phyloP scores from a whole-genome alignment of 495 filamentous ascomycete genomes.

The Xylaria flabelliformis region DNA sequence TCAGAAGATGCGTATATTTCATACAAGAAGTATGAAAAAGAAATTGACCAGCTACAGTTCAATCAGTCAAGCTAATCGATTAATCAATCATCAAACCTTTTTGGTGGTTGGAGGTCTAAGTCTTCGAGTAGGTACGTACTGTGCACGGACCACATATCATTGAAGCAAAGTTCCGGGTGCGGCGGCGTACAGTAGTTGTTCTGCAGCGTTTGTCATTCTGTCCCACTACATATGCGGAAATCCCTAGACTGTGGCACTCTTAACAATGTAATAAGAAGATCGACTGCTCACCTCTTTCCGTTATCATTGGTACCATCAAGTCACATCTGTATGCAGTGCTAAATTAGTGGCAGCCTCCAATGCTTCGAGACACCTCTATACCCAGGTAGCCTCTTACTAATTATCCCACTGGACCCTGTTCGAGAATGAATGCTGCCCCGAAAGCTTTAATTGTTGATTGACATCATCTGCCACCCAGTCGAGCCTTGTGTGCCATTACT shows the following conservation, averaged over 20 bases:
- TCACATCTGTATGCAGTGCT: slow-evolving; percentile 7
- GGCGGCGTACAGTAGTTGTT: neutral
- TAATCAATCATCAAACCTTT: neutral
- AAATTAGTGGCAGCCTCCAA: neutral
- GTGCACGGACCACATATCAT: slow-evolving; percentile 13
- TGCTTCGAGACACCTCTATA: neutral
- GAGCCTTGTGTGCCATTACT: slow-evolving; percentile 4
- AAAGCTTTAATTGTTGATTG: slow-evolving; percentile 13
- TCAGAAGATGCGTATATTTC: neutral
- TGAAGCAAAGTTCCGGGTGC: slow-evolving; percentile 10
- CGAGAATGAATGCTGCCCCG: neutral
- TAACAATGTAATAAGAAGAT: slow-evolving; percentile 7
- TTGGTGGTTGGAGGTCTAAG: neutral
- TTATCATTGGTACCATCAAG: neutral
- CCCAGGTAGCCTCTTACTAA: neutral
- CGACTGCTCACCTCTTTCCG: neutral
- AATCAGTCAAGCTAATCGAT: too few species aligned
- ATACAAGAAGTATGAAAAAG: neutral
- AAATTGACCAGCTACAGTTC: neutral
- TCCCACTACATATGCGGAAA: slow-evolving; percentile 24
- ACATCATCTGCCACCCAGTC: slow-evolving; percentile 18
- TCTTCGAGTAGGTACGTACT: neutral
- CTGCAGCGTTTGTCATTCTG: slow-evolving; percentile 3
- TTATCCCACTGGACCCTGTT: neutral
- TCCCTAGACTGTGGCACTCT: slow-evolving; percentile 18